Base-by-base conservation (phyloP, 345 rosid species). In the Kernera saxatilis region DNA sequence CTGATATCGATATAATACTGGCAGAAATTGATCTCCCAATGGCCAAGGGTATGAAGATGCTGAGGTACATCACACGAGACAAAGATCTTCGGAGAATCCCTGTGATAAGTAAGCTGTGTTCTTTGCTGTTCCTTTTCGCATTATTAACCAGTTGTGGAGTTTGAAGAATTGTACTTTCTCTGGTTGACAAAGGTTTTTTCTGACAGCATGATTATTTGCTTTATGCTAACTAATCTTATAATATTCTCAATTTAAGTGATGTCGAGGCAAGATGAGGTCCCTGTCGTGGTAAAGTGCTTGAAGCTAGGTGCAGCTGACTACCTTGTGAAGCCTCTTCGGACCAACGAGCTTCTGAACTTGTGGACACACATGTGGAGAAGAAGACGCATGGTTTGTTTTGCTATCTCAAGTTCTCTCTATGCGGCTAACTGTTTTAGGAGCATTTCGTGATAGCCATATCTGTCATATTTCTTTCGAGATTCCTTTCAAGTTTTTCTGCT, bases 1-100 rank as follows among this genome's bases (percentile, higher is more conserved):
- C 95, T 72, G 93, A 89, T 66, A 91, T 94, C 49, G 99, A 94
- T 84, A 84, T 94, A 32, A 89, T 94, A 68, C 93, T 94, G 53
- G 85, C 99, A 21, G 99, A 94, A 81, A 93, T 94, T 70, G 95
- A 94, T 84, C 91, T 94, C 64, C 99, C 96, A 67, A 86, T 91
- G 95, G 76, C 79, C 45, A 94, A 94, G 78, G 99, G 99, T 83
- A 82, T 88, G 89, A 94, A 94, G 84, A 81, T 91, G 95, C 78
- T 94, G 69, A 94, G 91, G 82, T 91, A 94, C 79, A 89, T 94
- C 57, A 82, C 84, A 4, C 85, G 90, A 54, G 88, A 94, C 81
- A 89, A 89, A 74, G 93, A 85, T 53, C 84, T 94, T 58, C 84
- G 78, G 13, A 92, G 88, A 55, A 94, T 94, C 78, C 99, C 99